These are phyloP conservation scores for Suhomyces wounanorum DNA, from an alignment of 1,139 yeast species.

Conservation along the genomic window DNA sequence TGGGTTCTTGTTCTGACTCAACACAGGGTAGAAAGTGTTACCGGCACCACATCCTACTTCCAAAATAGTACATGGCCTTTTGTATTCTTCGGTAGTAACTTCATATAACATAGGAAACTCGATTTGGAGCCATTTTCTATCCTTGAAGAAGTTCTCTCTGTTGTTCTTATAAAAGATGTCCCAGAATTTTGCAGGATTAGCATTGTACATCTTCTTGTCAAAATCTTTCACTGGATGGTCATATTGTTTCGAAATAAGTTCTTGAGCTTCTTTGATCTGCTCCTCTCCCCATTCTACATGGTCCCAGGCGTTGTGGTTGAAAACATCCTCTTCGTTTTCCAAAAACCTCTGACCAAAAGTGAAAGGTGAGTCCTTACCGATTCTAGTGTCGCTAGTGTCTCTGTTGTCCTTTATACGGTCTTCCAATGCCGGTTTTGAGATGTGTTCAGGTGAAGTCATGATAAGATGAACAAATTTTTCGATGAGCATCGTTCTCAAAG, in stretches of 20 bases:
- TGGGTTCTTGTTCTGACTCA: constrained; percentile 80
- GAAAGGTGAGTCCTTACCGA: constrained; percentile 88
- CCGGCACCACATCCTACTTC: constrained; percentile 99
- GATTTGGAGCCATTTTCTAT: constrained; percentile 92
- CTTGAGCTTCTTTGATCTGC: constrained; percentile 74
- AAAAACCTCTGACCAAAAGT: constrained; percentile 86
- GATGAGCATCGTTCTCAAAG: constrained; percentile 8
- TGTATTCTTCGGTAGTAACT: constrained; percentile 64
- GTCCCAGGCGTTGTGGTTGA: constrained; percentile 96
- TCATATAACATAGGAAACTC: constrained; percentile 88
- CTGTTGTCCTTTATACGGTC: constrained; percentile 2
- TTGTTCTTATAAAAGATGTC: constrained; percentile 90
- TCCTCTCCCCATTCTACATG: constrained; percentile 98
- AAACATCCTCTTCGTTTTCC: constrained; percentile 74
- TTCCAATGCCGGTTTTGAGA: constrained; percentile 39
- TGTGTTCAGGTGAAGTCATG: constrained; percentile 5
- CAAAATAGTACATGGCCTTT: constrained; percentile 71
- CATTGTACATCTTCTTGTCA: constrained; percentile 75
- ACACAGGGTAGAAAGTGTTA: constrained; percentile 88
- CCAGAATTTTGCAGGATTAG: constrained; percentile 94
- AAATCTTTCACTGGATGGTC: constrained; percentile 83
- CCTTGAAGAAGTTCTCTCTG: constrained; percentile 91
- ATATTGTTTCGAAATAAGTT: constrained; percentile 71
- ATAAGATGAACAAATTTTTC: constrained; percentile 6
- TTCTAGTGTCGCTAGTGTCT: constrained; percentile 38